Base-by-base conservation (phyloP, 257 asterid genomes). In the Solanum rostratum region DNA sequence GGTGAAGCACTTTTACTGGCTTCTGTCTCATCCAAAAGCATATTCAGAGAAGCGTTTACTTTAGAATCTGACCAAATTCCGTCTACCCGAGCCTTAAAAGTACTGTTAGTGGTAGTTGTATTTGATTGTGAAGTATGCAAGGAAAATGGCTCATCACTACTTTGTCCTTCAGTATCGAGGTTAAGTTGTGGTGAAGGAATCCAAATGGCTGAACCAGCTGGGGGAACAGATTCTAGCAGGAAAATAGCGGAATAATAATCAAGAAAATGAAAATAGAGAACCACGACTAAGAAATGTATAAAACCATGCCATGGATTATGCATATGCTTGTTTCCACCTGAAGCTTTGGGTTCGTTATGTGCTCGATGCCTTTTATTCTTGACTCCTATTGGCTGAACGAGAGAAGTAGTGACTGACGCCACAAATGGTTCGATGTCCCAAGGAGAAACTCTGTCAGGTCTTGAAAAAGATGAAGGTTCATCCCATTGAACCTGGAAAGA, bases 391-490 rank as follows among this genome's bases (percentile, higher is more conserved):
- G 95, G 91, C 86, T 53, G 95, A 65, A 83, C 81, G 10, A 88
- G 85, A 55, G 86, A 46, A 10, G 89, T 60, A 7, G 95, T 91
- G 20, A 85, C 45, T 9, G 95, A 85, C 4, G 90, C 90, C 57
- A 90, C 94, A 69, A 92, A 91, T 30, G 94, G 93, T 83, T 94
- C 95, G 24, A 94, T 93, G 85, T 94, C 97, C 98, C 98, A 94
- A 19, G 97, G 97, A 86, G 98, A 94, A 87, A 94, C 95, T 88
- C 92, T 88, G 13, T 92, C 94, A n/a, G 98, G 94, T 65, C 98
- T 87, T 16, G 86, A 82, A 84, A 93, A 89, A 59, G 93, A 87
- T 43, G 95, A 91, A 10, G 92, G 94, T 70, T 94, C 97, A 82
- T 94, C 98, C 98, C 98, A 94, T 60, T 94, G 98, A 88, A 94